Percentiles rank a stretch among this genome's conserved stretches.
These are phyloP conservation scores for Takakia lepidozioides DNA, from an alignment of 225 moss, liverwort and hornwort species.

Conservation along the genomic window DNA sequence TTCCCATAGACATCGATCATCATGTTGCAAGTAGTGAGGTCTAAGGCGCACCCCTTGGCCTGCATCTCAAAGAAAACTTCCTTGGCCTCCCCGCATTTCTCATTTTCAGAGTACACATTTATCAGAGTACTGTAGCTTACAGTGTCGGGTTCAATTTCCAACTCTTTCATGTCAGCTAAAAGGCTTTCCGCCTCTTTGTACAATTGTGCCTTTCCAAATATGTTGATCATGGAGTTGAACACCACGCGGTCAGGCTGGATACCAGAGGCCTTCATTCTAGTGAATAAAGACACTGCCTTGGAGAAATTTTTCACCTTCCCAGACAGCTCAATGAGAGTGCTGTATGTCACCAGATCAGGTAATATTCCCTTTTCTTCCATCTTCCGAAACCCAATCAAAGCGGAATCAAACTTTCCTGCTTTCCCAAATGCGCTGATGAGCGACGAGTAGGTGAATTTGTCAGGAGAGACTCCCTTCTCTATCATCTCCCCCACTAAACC, in stretches of 20 bases:
- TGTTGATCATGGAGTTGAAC: conserved; percentile 96
- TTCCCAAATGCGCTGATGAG: conserved; percentile 93
- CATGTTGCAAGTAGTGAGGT: conserved; percentile 87
- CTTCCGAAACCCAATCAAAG: conserved; percentile 76
- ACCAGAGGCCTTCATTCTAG: conserved; percentile 82
- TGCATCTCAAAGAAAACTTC: conserved; percentile 81
- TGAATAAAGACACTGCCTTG: conserved; percentile 72
- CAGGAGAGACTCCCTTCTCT: conserved; percentile 65
- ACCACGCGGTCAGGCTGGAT: conserved; percentile 79
- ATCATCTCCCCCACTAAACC: conserved; percentile 90
- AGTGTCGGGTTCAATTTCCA: conserved; percentile 62
- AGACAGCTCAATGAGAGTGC: conserved; percentile 86
- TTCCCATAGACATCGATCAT: conserved; percentile 86
- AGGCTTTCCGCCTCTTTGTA: conserved; percentile 87
- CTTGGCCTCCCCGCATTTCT: conserved; percentile 66
- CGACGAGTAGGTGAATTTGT: conserved; percentile 83
- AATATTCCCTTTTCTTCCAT: conserved; percentile 85
- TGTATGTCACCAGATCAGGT: conserved; percentile 87
- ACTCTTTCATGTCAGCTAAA: conserved; percentile 63
- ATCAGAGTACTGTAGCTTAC: conserved; percentile 86
- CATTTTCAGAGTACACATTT: conserved; percentile 77
- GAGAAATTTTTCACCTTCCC: conserved; percentile 84
- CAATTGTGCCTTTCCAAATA: conserved; percentile 87
- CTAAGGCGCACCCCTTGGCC: conserved; percentile 46
- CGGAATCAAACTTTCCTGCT: conserved; percentile 89